phyloP scores from a whole-genome alignment of 108 stramenopile species.

The Nitzschia inconspicua region DNA sequence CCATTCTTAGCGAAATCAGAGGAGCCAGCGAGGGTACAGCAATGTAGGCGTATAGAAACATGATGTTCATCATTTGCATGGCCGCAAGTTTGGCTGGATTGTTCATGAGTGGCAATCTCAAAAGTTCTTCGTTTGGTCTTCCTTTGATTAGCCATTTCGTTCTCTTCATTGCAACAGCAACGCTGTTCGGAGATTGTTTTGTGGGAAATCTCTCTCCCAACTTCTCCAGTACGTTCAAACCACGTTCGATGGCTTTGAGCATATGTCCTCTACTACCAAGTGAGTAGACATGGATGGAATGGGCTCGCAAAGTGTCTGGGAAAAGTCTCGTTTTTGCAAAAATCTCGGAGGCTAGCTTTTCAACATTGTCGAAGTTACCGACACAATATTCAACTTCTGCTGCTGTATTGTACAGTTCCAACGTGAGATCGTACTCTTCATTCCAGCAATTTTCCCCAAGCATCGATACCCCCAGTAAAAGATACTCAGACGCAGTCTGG shows the following conservation, averaged over 20 bases:
- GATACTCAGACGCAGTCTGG: conserved; percentile 40
- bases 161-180: background rate
- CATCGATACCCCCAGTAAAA: conserved; percentile 40
- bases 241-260: conserved; percentile 23
- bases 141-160: conserved; percentile 12
- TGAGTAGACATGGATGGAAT: conserved; percentile 24
- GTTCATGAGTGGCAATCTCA: conserved; percentile 21
- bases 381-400: conserved; percentile 32
- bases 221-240: conserved; percentile 19
- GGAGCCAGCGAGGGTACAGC: conserved; percentile 14
- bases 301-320: conserved; percentile 34
- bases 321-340: conserved; percentile 15
- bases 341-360: conserved; percentile 17
- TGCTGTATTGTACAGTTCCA: conserved; percentile 44
- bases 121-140: conserved; percentile 19
- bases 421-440: conserved; percentile 46
- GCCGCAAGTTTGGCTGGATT: conserved; percentile 17
- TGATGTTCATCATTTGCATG: conserved; percentile 27
- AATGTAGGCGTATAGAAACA: conserved; percentile 12
- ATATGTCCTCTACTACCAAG: conserved; percentile 14
- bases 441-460: conserved; percentile 44
- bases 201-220: conserved; percentile 22
- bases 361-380: conserved; percentile 24
- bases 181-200: background rate
- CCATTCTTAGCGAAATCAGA: conserved; percentile 32